Evolutionary conservation across 2,329 filamentous ascomycete species (phyloP).

Genomic region (Fusarium newnesense): DNA sequence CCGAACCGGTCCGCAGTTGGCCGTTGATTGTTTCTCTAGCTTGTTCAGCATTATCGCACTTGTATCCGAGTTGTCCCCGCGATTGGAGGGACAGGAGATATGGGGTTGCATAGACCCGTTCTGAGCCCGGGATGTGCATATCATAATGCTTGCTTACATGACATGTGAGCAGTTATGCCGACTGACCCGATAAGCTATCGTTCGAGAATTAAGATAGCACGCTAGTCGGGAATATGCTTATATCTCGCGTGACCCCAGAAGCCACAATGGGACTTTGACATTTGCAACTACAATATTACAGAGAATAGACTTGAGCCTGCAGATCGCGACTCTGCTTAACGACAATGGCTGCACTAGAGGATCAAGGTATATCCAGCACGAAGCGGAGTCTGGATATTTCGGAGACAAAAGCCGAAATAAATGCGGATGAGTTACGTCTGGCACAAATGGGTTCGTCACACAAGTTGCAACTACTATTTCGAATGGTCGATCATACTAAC

Average conservation of each 20-base stretch:
- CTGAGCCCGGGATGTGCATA: background rate
- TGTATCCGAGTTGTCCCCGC: background rate
- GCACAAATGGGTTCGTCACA: background rate
- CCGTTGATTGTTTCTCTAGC: background rate
- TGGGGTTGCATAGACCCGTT: background rate
- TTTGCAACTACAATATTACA: background rate
- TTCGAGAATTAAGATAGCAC: background rate
- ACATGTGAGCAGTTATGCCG: background rate
- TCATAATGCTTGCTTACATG: background rate
- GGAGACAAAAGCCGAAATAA: background rate
- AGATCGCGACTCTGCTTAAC: background rate
- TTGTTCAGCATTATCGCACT: background rate
- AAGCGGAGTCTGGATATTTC: background rate
- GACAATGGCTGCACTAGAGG: background rate
- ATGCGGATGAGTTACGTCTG: background rate
- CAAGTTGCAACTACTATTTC: background rate
- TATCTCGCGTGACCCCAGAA: background rate
- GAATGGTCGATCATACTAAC: background rate
- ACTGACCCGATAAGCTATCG: constrained; percentile 1
- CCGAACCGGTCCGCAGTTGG: background rate
- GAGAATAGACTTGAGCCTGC: background rate
- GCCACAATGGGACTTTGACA: background rate
- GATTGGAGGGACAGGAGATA: background rate
- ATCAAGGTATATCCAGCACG: background rate
- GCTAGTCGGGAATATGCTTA: background rate